Conservation (phyloP, 352 stramenopile species). For the Blastocystis sp. region DNA sequence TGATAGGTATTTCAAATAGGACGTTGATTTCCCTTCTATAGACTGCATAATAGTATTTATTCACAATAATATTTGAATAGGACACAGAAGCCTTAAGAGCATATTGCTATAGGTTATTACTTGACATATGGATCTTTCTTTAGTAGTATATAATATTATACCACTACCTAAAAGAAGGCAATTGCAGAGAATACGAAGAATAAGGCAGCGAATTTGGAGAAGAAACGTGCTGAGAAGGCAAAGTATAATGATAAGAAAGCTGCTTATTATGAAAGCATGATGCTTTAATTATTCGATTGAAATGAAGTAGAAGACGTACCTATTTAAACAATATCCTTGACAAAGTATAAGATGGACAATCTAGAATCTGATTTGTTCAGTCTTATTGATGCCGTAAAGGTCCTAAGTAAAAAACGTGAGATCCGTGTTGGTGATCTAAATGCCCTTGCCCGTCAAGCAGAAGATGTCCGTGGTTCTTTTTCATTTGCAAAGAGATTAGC, state of each 20-base stretch:
- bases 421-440: conserved; percentile 25
- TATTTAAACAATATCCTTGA: neutral
- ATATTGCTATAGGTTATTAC: too few species aligned
- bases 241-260: conserved; percentile 73
- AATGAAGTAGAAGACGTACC: neutral
- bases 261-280: conserved; percentile 73
- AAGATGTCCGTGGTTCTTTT: conserved; percentile 37
- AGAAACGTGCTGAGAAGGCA: conserved; percentile 78
- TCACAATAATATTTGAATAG: too few species aligned
- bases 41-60: too few species aligned
- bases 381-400: neutral
- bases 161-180: conserved; percentile 78
- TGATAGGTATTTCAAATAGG: too few species aligned
- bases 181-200: conserved; percentile 80
- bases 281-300: conserved; percentile 61
- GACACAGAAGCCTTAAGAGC: too few species aligned
- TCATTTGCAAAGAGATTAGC: conserved; percentile 30
- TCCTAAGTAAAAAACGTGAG: conserved; percentile 6
- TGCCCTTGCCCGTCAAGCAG: neutral
- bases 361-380: neutral
- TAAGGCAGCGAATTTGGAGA: conserved; percentile 74
- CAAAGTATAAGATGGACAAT: neutral
- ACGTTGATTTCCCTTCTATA: too few species aligned
- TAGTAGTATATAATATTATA: too few species aligned
- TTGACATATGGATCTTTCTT: too few species aligned